A percentile compares a stretch with the other conserved stretches of the same genome.
phyloP scores from a whole-genome alignment of 345 rosid genomes.

The Eucalyptus sp. region DNA sequence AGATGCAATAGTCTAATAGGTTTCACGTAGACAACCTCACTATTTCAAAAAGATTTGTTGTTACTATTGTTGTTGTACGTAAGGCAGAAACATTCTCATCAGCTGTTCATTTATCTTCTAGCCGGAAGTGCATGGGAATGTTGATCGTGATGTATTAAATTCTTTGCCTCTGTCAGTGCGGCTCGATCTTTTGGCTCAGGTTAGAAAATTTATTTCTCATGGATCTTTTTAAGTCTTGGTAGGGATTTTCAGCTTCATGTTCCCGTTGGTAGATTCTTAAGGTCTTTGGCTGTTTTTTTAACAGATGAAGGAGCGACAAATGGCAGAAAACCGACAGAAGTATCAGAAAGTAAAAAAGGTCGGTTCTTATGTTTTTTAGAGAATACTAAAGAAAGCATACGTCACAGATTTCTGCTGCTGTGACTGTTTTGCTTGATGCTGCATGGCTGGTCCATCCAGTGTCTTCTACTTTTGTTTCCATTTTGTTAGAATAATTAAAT shows the following conservation, averaged over 20 bases:
- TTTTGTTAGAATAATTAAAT: no score
- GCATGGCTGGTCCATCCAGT: neutral
- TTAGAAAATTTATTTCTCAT: constrained; percentile 2
- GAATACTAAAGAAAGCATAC: neutral
- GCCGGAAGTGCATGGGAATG: constrained; percentile 48
- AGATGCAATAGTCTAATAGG: neutral
- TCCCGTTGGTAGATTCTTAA: neutral
- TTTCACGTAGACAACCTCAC: neutral
- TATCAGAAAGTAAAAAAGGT: constrained; percentile 98
- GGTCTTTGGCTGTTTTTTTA: neutral
- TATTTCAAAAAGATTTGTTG: neutral
- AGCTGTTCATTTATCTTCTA: constrained; percentile 7
- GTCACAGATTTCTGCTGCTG: neutral
- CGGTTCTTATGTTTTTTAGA: neutral
- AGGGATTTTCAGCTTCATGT: neutral
- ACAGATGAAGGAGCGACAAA: constrained; percentile 92
- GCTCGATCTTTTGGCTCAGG: constrained; percentile 90
- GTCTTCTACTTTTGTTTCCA: neutral
- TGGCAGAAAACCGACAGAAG: constrained; percentile 93
- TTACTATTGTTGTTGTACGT: neutral
- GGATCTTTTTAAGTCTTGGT: neutral
- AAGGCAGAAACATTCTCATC: neutral
- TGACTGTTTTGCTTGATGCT: neutral
- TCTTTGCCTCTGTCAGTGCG: constrained; percentile 90
- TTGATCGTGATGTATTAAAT: constrained; percentile 82